Evolutionary conservation across 192 early-diverging fungal species (phyloP).

Genomic region (Gigaspora rosea): DNA sequence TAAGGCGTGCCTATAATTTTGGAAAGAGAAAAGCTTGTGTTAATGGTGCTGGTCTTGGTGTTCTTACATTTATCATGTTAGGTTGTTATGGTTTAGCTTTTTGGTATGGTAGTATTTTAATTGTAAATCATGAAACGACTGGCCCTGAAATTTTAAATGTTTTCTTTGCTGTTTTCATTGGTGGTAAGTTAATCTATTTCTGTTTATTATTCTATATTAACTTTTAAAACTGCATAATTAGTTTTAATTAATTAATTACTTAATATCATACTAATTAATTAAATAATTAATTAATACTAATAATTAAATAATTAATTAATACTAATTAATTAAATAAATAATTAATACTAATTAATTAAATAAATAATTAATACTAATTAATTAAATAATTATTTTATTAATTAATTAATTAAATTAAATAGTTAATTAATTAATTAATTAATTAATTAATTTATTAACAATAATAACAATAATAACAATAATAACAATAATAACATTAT

Average conservation of each 20-base stretch:
- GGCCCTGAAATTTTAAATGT: slow-evolving; percentile 69
- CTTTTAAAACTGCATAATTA: too few species aligned
- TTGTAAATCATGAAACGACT: slow-evolving; percentile 50
- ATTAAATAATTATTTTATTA: too few species aligned
- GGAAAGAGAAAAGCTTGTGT: slow-evolving; percentile 65
- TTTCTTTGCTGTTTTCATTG: slow-evolving; percentile 90
- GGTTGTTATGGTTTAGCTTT: slow-evolving; percentile 76
- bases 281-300: too few species aligned
- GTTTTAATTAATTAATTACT: too few species aligned
- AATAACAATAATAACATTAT: not conserved
- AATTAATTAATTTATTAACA: not conserved
- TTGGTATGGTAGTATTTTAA: slow-evolving; percentile 79
- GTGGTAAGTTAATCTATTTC: slow-evolving; percentile 36
- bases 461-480: not conserved
- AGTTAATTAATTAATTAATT: not conserved
- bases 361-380: too few species aligned
- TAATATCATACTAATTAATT: too few species aligned
- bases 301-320: too few species aligned
- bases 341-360: too few species aligned
- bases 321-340: too few species aligned
- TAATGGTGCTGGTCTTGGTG: slow-evolving; percentile 57
- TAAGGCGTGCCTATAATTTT: slow-evolving; percentile 62
- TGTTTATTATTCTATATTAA: not conserved
- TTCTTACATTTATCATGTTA: slow-evolving; percentile 69
- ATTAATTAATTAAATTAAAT: too few species aligned